These are phyloP conservation scores for Fonsecaea pugnacius DNA, from an alignment of 2,329 filamentous ascomycete genomes.

Conservation along the genomic window DNA sequence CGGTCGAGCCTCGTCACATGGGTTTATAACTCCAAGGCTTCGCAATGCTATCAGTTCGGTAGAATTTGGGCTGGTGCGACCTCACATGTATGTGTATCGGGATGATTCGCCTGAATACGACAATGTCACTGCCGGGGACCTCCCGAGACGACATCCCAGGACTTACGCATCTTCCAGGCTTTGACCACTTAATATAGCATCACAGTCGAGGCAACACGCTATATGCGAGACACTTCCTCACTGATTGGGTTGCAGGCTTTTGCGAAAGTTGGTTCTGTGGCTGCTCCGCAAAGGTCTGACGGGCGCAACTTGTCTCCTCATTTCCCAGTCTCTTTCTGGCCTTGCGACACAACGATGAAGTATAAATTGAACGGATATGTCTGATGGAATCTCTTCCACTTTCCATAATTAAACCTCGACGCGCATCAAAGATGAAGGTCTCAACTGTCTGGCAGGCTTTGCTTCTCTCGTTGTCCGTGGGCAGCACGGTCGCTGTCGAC, in stretches of 20 bases:
- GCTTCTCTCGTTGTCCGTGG: not conserved
- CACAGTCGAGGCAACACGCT: not conserved
- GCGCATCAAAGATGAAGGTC: not conserved
- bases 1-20: not conserved
- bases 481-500: not conserved
- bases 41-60: not conserved
- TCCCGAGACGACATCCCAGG: not conserved
- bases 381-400: not conserved
- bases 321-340: not conserved
- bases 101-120: not conserved
- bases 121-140: not conserved
- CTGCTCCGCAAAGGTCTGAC: not conserved
- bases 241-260: not conserved
- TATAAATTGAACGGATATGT: not conserved
- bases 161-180: not conserved
- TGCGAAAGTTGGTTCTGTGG: not conserved
- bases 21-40: not conserved
- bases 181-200: slow-evolving; percentile 2
- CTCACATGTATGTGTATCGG: not conserved
- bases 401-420: not conserved
- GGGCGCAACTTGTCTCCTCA: not conserved
- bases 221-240: not conserved
- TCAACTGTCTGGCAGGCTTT: not conserved
- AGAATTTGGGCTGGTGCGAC: not conserved
- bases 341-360: not conserved